A percentile compares a stretch with the other conserved stretches of the same genome.
phyloP scores from a whole-genome alignment of 495 filamentous ascomycete genomes.

The Penicillium canariense region DNA sequence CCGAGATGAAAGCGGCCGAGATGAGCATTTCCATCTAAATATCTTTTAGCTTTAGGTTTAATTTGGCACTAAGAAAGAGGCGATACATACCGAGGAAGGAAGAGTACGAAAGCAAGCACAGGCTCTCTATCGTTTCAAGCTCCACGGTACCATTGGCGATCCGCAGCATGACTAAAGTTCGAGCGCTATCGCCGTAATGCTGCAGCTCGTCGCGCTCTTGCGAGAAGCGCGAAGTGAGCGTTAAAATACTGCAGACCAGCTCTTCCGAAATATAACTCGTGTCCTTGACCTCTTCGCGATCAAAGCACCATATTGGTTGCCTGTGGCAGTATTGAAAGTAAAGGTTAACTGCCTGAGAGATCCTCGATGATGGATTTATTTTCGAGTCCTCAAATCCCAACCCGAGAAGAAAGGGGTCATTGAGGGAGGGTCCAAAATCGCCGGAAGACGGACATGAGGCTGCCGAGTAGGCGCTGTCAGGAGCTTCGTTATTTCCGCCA shows the following conservation, averaged over 20 bases:
- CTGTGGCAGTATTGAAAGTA: slow-evolving; percentile 49
- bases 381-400: slow-evolving; percentile 34
- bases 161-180: slow-evolving; percentile 45
- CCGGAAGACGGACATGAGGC: slow-evolving; percentile 20
- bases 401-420: slow-evolving; percentile 27
- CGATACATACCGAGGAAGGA: slow-evolving; percentile 38
- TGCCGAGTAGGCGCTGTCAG: slow-evolving; percentile 19
- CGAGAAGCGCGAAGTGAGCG: slow-evolving; percentile 42
- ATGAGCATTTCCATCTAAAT: slow-evolving; percentile 39
- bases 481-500: slow-evolving; percentile 14
- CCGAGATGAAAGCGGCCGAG: slow-evolving; percentile 45
- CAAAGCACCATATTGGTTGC: slow-evolving; percentile 50
- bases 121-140: slow-evolving; percentile 43
- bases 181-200: slow-evolving; percentile 41
- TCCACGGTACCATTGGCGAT: slow-evolving; percentile 47
- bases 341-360: slow-evolving; percentile 37
- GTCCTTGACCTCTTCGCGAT: slow-evolving; percentile 42
- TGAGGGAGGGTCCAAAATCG: slow-evolving; percentile 18
- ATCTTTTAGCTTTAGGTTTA: not conserved
- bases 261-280: slow-evolving; percentile 38
- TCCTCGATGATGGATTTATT: slow-evolving; percentile 25
- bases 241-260: slow-evolving; percentile 42
- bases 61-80: not conserved
- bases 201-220: slow-evolving; percentile 36
- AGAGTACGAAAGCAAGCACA: slow-evolving; percentile 44